Evolutionary conservation across 2,329 filamentous ascomycete species (phyloP), one percentile per base, ranked within the genome.

Genomic region (Didymella glomerata): DNA sequence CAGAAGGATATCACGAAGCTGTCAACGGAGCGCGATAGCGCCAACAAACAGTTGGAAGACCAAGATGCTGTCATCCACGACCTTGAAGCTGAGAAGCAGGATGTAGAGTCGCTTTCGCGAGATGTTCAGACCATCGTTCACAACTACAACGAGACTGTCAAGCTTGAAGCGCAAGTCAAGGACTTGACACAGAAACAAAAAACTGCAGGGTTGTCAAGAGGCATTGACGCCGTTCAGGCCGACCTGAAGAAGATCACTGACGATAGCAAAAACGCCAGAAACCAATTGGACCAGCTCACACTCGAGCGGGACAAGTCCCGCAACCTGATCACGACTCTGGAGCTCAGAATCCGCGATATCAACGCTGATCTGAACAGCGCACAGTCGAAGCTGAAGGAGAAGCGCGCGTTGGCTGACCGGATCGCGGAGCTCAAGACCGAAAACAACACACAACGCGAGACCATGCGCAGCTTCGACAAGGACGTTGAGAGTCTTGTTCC

Each of bases 171-270:
- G 38, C 90, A 97, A 74, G 89, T 97, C 48, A 83, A 89, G 55
- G 87, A 90, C 53, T 85, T 97, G 48, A 83, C 86, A 57, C 87
- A 88, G 9, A 92, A 93, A 66, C 90, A 97, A 72, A 87, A 90
- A 69, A 86, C 88, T 14, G 82, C 84, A 25, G 85, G 86, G 13
- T 76, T 83, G 10, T 85, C 86, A 14, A 87, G 91, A 62, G 91
- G 90, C 28, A 84, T 92, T 7, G 91, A 96, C 53, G 91, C 95
- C 65, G 93, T 98, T 52, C 90, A 95, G 68, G 88, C 91, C 52
- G 86, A 93, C 47, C 86, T 93, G 61, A 86, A 87, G 47, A 78
- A 81, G 18, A 83, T 89, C 55, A 85, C 85, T 20, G 91, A 93
- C 60, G 87, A 91, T 71, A 84, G 88, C 65, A 86, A 89, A 54